A percentile compares a stretch with the other conserved stretches of the same genome.
Conservation (phyloP, 2,329 filamentous ascomycete species). For the Cladophialophora yegresii region DNA sequence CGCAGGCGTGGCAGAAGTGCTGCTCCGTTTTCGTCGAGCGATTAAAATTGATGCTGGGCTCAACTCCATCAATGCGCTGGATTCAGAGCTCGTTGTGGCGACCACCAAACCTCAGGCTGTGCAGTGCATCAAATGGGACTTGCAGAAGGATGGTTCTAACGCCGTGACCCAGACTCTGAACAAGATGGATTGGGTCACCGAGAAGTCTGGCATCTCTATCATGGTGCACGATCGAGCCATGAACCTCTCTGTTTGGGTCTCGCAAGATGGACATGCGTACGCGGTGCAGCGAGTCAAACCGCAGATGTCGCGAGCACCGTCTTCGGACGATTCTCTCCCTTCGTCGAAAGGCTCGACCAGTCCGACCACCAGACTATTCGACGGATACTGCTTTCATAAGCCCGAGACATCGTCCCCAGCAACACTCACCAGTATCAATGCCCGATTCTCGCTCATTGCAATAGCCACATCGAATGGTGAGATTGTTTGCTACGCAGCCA, state of each 20-base stretch:
- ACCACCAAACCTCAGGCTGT: constrained; percentile 91
- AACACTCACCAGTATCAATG: constrained; percentile 80
- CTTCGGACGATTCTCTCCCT: constrained; percentile 46
- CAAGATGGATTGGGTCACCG: constrained; percentile 81
- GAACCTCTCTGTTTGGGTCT: constrained; percentile 93
- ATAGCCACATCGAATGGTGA: constrained; percentile 78
- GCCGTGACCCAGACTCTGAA: constrained; percentile 88
- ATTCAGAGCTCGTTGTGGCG: constrained; percentile 89
- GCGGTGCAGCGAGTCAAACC: constrained; percentile 73
- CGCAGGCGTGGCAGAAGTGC: constrained; percentile 78
- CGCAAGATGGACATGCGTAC: constrained; percentile 81
- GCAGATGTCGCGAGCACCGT: constrained; percentile 40
- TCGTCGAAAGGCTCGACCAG: constrained; percentile 33
- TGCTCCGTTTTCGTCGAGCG: constrained; percentile 91
- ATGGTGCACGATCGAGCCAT: constrained; percentile 96
- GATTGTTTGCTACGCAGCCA: constrained; percentile 85
- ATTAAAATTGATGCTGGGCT: constrained; percentile 98
- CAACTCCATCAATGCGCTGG: constrained; percentile 79
- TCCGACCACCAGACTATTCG: constrained; percentile 69
- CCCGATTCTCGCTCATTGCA: constrained; percentile 89
- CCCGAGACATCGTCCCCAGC: constrained; percentile 66
- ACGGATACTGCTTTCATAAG: constrained; percentile 85
- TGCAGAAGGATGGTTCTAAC: constrained; percentile 77
- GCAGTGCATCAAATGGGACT: constrained; percentile 93
- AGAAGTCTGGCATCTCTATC: constrained; percentile 72